A percentile compares a stretch with the other conserved stretches of the same genome.
Conservation (phyloP, 768 basidiomycete species). For the Leccinum subtestaceum region DNA sequence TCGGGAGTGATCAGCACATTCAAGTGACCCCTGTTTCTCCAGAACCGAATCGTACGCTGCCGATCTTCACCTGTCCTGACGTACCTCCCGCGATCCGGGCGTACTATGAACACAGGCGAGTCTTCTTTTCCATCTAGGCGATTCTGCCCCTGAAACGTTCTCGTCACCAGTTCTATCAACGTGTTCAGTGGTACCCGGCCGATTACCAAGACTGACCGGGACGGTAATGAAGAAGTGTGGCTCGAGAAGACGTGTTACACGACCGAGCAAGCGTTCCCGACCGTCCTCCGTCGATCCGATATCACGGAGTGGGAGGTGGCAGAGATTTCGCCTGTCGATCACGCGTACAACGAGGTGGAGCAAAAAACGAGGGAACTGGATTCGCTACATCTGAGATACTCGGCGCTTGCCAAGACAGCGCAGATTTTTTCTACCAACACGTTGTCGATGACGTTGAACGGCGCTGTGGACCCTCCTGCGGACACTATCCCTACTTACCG, state of each 20-base stretch:
- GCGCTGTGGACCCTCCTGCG: conserved; percentile 77
- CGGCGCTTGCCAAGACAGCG: conserved; percentile 72
- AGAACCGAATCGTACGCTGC: conserved; percentile 72
- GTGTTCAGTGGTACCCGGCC: conserved; percentile 77
- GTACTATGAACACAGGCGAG: conserved; percentile 85
- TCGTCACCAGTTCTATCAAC: conserved; percentile 64
- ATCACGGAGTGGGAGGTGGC: conserved; percentile 65
- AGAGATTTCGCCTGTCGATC: conserved; percentile 85
- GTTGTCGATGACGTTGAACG: conserved; percentile 83
- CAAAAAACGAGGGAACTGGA: conserved; percentile 76
- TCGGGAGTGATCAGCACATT: conserved; percentile 78
- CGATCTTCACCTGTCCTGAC: conserved; percentile 83
- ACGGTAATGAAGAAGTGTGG: conserved; percentile 77
- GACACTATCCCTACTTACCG: conserved; percentile 78
- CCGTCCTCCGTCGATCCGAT: conserved; percentile 86
- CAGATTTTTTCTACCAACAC: conserved; percentile 75
- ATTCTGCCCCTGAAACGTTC: neutral
- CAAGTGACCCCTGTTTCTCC: conserved; percentile 85
- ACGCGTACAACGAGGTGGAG: conserved; percentile 78
- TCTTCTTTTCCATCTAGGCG: conserved; percentile 1
- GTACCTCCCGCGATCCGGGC: conserved; percentile 75
- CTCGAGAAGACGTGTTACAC: conserved; percentile 85
- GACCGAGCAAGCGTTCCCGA: conserved; percentile 88
- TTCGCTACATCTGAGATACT: conserved; percentile 66
- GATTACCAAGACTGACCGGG: conserved; percentile 57